Conservation (phyloP, 2,329 filamentous ascomycete species). For the Microcyclosporella mali region DNA sequence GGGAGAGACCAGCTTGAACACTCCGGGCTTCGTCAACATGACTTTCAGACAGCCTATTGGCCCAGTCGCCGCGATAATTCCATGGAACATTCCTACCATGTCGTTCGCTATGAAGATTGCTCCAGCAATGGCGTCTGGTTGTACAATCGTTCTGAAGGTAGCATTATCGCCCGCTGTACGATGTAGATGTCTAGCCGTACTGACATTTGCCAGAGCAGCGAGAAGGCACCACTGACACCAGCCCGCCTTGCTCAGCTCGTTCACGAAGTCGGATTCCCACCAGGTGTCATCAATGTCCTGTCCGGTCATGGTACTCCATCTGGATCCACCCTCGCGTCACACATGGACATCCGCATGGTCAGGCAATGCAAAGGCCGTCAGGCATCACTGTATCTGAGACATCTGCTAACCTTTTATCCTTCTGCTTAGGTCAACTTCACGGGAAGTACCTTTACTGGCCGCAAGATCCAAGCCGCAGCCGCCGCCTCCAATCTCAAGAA, state of each 20-base stretch:
- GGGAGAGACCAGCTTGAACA: slow-evolving; percentile 45
- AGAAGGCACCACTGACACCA: slow-evolving; percentile 49
- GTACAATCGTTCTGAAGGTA: slow-evolving; percentile 41
- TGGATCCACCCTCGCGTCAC: slow-evolving; percentile 60
- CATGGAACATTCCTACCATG: slow-evolving; percentile 76
- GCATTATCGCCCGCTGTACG: not conserved
- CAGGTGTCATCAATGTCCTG: slow-evolving; percentile 69
- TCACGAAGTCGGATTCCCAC: slow-evolving; percentile 64
- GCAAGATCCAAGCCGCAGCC: slow-evolving; percentile 25
- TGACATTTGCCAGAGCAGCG: slow-evolving; percentile 47
- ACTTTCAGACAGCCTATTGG: slow-evolving; percentile 27
- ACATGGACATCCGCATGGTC: slow-evolving; percentile 63
- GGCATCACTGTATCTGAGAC: too few relatives aligned
- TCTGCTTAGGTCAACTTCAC: too few relatives aligned
- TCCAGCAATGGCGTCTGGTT: slow-evolving; percentile 49
- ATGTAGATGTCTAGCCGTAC: slow-evolving; percentile 28
- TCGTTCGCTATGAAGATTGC: slow-evolving; percentile 73
- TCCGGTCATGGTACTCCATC: slow-evolving; percentile 53
- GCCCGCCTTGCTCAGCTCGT: slow-evolving; percentile 19
- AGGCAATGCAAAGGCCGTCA: not conserved
- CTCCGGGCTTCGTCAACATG: slow-evolving; percentile 43
- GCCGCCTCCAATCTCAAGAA: slow-evolving; percentile 45
- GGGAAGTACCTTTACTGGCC: slow-evolving; percentile 62
- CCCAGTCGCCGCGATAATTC: slow-evolving; percentile 56
- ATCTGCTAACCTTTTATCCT: too few relatives aligned